Conservation (phyloP, 495 filamentous ascomycete genomes). For the Oleoguttula mirabilis region DNA sequence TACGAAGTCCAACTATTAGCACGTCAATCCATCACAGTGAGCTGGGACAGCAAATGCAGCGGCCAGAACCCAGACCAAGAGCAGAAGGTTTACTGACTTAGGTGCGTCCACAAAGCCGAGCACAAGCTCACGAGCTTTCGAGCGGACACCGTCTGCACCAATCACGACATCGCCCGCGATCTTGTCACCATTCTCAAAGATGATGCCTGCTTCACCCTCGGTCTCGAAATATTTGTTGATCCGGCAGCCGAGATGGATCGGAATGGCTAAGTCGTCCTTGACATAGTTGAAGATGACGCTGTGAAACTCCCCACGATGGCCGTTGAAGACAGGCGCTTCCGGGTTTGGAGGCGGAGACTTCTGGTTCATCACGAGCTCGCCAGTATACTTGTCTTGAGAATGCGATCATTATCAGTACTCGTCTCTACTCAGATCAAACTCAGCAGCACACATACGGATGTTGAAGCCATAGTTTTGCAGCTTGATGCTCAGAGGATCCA, state of each 20-base stretch:
- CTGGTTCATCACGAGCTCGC: constrained; percentile 49
- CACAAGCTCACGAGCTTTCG: constrained; percentile 45
- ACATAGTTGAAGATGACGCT: constrained; percentile 48
- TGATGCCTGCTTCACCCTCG: constrained; percentile 39
- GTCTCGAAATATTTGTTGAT: constrained; percentile 48
- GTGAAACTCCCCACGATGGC: constrained; percentile 48
- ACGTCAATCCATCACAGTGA: not conserved
- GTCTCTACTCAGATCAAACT: constrained; percentile 47
- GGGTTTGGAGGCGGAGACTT: constrained; percentile 32
- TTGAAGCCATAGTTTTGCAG: constrained; percentile 43
- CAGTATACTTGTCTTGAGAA: constrained; percentile 48
- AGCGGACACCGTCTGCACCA: constrained; percentile 48
- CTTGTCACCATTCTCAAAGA: constrained; percentile 40
- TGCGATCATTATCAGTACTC: constrained; percentile 9
- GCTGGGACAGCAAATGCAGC: not conserved
- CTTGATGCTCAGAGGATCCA: constrained; percentile 42
- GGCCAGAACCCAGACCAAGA: too few species aligned
- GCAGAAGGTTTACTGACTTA: too few species aligned
- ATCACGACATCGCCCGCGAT: constrained; percentile 44
- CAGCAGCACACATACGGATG: constrained; percentile 36
- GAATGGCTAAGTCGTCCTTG: constrained; percentile 41
- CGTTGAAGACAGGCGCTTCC: constrained; percentile 48
- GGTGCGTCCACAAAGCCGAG: constrained; percentile 49
- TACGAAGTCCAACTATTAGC: too few species aligned
- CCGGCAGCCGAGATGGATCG: constrained; percentile 41